A percentile compares a stretch with the other conserved stretches of the same genome.
phyloP scores from a whole-genome alignment of 306 rosid species.

The Corylus heterophylla region DNA sequence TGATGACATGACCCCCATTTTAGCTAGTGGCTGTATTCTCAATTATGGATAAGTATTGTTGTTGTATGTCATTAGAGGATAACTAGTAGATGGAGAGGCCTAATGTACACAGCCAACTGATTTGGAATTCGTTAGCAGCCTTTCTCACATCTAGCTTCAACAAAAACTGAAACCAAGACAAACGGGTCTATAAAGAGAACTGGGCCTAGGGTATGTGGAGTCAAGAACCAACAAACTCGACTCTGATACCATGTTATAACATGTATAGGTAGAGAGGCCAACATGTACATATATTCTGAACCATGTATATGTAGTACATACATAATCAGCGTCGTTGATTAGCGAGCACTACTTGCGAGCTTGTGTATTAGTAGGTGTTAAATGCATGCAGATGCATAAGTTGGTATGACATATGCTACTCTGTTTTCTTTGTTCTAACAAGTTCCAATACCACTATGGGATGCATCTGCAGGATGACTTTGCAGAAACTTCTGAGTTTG shows the following conservation, averaged over 20 bases:
- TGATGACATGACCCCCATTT: not conserved
- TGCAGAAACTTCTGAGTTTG: conserved; percentile 53
- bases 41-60: not conserved
- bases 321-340: not conserved
- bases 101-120: not conserved
- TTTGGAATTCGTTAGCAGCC: not conserved
- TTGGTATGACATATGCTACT: not conserved
- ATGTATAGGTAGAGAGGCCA: not conserved
- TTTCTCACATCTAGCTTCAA: not conserved
- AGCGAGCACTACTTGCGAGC: not conserved
- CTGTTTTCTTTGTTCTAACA: not conserved
- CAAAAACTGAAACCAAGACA: not conserved
- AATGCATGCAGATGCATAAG: not conserved
- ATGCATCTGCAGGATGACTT: conserved; percentile 62
- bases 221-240: not conserved
- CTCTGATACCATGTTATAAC: not conserved
- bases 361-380: not conserved
- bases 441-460: conserved; percentile 5
- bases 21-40: not conserved
- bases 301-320: not conserved
- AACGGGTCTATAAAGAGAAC: not conserved
- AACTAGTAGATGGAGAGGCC: not conserved
- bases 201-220: not conserved
- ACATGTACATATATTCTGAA: not conserved
- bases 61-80: not conserved